phyloP scores from a whole-genome alignment of 345 rosid genomes.

The Populus davidiana region DNA sequence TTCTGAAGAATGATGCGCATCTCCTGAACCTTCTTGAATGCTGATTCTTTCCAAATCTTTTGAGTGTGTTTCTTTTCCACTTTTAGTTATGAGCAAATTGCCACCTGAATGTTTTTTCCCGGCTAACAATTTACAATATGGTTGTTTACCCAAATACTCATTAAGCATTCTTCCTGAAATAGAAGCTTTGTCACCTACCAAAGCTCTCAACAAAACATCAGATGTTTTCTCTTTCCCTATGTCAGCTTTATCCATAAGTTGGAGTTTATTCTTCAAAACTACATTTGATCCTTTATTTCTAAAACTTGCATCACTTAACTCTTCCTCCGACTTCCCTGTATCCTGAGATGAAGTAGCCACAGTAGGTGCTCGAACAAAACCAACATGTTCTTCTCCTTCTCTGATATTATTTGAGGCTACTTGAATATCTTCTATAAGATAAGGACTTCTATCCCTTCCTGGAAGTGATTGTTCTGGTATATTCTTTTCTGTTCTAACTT shows the following conservation, averaged over 20 bases:
- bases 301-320: neutral
- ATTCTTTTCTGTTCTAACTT: slow-evolving; percentile 5
- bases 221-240: slow-evolving; percentile 15
- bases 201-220: slow-evolving; percentile 18
- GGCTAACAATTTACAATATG: slow-evolving; percentile 22
- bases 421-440: slow-evolving; percentile 13
- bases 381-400: slow-evolving; percentile 13
- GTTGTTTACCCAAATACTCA: slow-evolving; percentile 17
- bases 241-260: slow-evolving; percentile 13
- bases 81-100: slow-evolving; percentile 17
- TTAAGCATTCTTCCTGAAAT: slow-evolving; percentile 28
- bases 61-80: slow-evolving; percentile 18
- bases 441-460: slow-evolving; percentile 7
- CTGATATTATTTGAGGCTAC: neutral
- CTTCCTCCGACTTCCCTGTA: slow-evolving; percentile 3
- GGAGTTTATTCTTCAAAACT: slow-evolving; percentile 16
- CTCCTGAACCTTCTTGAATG: slow-evolving; percentile 25
- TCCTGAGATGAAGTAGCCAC: slow-evolving; percentile 15
- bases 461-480: slow-evolving; percentile 15
- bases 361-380: slow-evolving; percentile 4
- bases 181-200: slow-evolving; percentile 25
- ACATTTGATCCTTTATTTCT: slow-evolving; percentile 5
- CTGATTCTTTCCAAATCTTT: slow-evolving; percentile 24
- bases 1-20: slow-evolving; percentile 22
- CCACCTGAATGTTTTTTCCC: slow-evolving; percentile 28